A percentile compares a stretch with the other conserved stretches of the same genome.
These are phyloP conservation scores for Metarhizium guizhouense DNA, from an alignment of 2,329 filamentous ascomycete genomes.

Conservation along the genomic window DNA sequence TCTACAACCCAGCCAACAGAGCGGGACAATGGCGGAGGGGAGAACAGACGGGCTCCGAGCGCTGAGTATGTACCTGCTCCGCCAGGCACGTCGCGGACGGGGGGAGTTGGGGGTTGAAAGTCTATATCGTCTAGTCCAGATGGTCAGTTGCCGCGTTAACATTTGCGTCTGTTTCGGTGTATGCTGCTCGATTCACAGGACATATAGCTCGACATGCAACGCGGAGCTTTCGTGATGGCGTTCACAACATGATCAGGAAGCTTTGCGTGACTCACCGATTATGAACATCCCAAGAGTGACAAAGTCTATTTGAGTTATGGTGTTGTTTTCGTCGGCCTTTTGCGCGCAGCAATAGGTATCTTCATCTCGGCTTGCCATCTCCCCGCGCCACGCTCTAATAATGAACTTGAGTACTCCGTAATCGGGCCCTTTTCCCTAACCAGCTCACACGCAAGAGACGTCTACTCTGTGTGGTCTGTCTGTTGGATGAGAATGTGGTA, in stretches of 20 bases:
- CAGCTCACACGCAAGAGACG: neutral
- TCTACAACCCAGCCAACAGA: constrained; percentile 88
- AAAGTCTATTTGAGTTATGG: constrained; percentile 41
- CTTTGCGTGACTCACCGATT: constrained; percentile 43
- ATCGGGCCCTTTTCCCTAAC: neutral
- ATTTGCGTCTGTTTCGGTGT: neutral
- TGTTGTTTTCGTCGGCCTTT: neutral
- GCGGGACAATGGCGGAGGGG: constrained; percentile 55
- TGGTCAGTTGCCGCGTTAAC: neutral
- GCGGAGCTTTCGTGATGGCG: neutral
- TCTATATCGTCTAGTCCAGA: constrained; percentile 73
- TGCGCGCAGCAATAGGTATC: neutral
- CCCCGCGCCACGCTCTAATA: neutral
- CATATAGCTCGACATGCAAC: neutral
- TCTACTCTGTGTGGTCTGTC: neutral
- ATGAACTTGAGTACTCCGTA: neutral
- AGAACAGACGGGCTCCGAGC: constrained; percentile 81
- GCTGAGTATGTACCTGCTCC: constrained; percentile 83
- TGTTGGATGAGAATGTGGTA: neutral
- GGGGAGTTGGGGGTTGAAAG: constrained; percentile 59
- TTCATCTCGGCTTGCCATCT: neutral
- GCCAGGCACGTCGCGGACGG: constrained; percentile 70
- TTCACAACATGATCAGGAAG: neutral
- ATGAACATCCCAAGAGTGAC: constrained; percentile 68
- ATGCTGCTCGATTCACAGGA: neutral